These are phyloP conservation scores for Jacaranda copaia DNA, from an alignment of 257 asterid species.

Conservation along the genomic window DNA sequence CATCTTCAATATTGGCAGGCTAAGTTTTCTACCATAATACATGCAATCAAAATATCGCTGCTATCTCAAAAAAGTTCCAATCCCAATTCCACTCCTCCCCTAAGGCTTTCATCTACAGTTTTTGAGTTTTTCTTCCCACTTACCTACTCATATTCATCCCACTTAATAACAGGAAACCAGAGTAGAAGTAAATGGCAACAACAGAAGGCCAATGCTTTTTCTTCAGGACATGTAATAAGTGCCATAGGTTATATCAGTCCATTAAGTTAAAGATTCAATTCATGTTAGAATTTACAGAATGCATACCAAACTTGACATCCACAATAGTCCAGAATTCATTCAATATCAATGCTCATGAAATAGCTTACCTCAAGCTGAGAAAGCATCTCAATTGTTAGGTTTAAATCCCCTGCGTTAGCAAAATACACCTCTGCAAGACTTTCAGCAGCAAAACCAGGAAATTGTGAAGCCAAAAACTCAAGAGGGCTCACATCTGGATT, in stretches of 20 bases:
- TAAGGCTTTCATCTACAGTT: no score
- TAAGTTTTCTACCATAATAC: not conserved
- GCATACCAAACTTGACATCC: constrained; percentile 28
- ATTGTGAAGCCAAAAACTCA: constrained; percentile 84
- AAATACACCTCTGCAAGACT: constrained; percentile 94
- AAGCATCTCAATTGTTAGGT: constrained; percentile 94
- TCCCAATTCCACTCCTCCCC: no score
- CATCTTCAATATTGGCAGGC: no score
- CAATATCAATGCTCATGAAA: constrained; percentile 25
- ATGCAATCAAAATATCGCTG: not conserved
- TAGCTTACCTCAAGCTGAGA: constrained; percentile 91
- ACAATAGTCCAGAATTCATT: not conserved
- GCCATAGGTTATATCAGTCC: not conserved
- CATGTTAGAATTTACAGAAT: constrained; percentile 17
- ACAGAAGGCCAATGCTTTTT: not conserved
- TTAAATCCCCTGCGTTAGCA: constrained; percentile 86
- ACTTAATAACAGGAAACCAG: not conserved
- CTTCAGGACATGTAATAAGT: not conserved
- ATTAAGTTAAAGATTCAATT: constrained; percentile 11
- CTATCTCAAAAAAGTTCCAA: no score
- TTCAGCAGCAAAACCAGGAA: constrained; percentile 94
- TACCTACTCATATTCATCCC: not conserved
- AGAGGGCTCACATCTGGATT: constrained; percentile 68
- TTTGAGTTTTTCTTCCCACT: not conserved
- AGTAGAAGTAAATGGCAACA: no score